A percentile compares a stretch with the other conserved stretches of the same genome.
Evolutionary conservation across 495 filamentous ascomycete species (phyloP).

Genomic region (Penicillium crystallinum): DNA sequence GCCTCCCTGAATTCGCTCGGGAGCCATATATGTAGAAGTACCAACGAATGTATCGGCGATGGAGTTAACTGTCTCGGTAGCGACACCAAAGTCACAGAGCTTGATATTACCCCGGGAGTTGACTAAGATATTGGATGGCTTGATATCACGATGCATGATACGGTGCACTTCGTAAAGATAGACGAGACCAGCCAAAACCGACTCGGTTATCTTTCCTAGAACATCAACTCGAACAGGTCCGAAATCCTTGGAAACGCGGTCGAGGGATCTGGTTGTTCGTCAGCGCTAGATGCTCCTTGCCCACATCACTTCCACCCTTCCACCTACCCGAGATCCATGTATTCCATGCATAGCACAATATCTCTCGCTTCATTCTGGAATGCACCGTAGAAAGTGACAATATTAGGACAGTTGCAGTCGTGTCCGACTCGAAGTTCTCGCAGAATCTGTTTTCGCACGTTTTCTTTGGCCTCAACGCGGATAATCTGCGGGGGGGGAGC

Average conservation of each 20-base stretch:
- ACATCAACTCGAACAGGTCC: slow-evolving; percentile 97
- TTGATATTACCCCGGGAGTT: slow-evolving; percentile 94
- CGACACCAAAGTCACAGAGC: slow-evolving; percentile 96
- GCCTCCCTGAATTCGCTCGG: slow-evolving; percentile 92
- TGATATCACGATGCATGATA: slow-evolving; percentile 99
- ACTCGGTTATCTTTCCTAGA: slow-evolving; percentile 96
- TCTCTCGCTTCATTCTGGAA: slow-evolving; percentile 94
- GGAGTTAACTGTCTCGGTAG: slow-evolving; percentile 92
- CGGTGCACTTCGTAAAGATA: slow-evolving; percentile 92
- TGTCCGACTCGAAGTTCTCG: slow-evolving; percentile 97
- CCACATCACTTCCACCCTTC: slow-evolving; percentile 21
- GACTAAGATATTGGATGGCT: slow-evolving; percentile 93
- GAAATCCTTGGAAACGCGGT: slow-evolving; percentile 88
- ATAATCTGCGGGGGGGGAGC: slow-evolving; percentile 61
- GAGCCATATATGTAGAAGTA: slow-evolving; percentile 98
- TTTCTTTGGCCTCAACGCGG: slow-evolving; percentile 94
- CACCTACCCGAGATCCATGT: slow-evolving; percentile 96
- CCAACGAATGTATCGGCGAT: slow-evolving; percentile 97
- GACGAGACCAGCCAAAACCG: slow-evolving; percentile 86
- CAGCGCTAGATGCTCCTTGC: slow-evolving; percentile 4
- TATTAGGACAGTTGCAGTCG: slow-evolving; percentile 92
- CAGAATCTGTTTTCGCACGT: slow-evolving; percentile 92
- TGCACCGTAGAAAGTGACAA: slow-evolving; percentile 95
- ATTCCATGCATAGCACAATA: slow-evolving; percentile 99
- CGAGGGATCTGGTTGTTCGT: slow-evolving; percentile 65